These are phyloP conservation scores for Fusarium denticulatum DNA, from an alignment of 2,329 filamentous ascomycete genomes.

Conservation along the genomic window DNA sequence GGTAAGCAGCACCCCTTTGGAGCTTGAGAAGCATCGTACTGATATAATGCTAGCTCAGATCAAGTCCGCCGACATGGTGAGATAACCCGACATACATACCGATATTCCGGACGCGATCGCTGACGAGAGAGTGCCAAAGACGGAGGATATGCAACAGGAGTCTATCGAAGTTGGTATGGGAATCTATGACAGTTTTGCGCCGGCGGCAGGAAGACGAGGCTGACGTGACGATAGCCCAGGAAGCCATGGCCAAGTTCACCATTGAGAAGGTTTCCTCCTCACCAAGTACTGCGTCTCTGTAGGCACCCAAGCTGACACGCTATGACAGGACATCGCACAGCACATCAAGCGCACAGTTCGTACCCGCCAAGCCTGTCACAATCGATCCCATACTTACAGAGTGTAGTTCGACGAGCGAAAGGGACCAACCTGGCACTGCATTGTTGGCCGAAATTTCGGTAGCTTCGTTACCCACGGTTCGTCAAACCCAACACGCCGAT, in stretches of 20 bases:
- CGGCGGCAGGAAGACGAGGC: constrained; percentile 23
- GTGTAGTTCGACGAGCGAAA: constrained; percentile 92
- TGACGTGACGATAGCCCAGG: constrained; percentile 60
- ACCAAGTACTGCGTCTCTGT: neutral
- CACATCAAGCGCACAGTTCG: constrained; percentile 91
- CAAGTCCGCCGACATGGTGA: constrained; percentile 98
- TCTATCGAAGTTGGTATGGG: constrained; percentile 91
- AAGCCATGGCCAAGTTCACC: constrained; percentile 70
- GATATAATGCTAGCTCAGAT: constrained; percentile 76
- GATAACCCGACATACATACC: constrained; percentile 37
- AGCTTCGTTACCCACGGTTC: constrained; percentile 98
- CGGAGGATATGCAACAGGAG: constrained; percentile 96
- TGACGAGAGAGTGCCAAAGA: constrained; percentile 64
- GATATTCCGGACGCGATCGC: constrained; percentile 29
- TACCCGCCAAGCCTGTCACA: constrained; percentile 15
- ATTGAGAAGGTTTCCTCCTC: constrained; percentile 65
- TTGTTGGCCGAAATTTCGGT: constrained; percentile 97
- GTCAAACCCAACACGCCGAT: constrained; percentile 41
- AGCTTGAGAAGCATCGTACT: constrained; percentile 7
- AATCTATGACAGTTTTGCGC: neutral
- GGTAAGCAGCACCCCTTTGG: constrained; percentile 56
- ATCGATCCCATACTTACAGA: constrained; percentile 20
- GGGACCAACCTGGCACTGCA: constrained; percentile 99
- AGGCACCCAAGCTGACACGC: constrained; percentile 27
- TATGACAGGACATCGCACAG: constrained; percentile 85